Base-by-base conservation (phyloP, 1,284 basidiomycete species). In the Wallemia ichthyophaga region DNA sequence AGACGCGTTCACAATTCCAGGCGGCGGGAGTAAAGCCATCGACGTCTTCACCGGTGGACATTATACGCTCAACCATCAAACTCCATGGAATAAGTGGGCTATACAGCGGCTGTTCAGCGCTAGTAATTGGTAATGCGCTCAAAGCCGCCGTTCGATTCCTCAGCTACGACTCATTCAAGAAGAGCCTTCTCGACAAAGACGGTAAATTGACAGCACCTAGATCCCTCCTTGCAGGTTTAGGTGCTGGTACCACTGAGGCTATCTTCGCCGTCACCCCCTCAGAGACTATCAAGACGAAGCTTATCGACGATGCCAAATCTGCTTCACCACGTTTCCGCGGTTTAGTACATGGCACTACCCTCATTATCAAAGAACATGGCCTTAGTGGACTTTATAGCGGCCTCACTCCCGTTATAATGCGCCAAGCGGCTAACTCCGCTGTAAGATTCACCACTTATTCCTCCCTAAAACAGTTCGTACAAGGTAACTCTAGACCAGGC, bases 261-360 rank as follows among this genome's bases (percentile, higher is more conserved):
- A 69, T 96, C 25, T 80, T 96, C 61, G 92, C 91, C 1, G 92
- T 96, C 3, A 96, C 92, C 0, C 94, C 92, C 0, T 89, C 85
- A 7, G 92, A 98, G 71, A 96, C 92, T 0, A 95, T 98, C 74
- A 98, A 98, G 69, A 98, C 92, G n/a, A 96, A 96, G 69, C 78
- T 96, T 62, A 92, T 98, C 63, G 89, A 92, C 67, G 92, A 96
- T 65, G 80, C 86, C 2, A 87, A 89, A 69, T 78, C 81, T 23
- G 76, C 82, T 0, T 75, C 78, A 62, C 91, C 91, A 1, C 79
- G 81, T 65, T 96, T 86, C 69, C 79, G 78, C 53, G 89, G 91
- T n/a, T 73, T 95, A 26, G 66, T 87, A 2, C 86, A 94, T 64
- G 94, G 91, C 23, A 85, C 89, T 0, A 68, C 73, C 13, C 75